Base-by-base conservation (phyloP, 805 yeast genomes). In the Kurtzmaniella cleridarum region DNA sequence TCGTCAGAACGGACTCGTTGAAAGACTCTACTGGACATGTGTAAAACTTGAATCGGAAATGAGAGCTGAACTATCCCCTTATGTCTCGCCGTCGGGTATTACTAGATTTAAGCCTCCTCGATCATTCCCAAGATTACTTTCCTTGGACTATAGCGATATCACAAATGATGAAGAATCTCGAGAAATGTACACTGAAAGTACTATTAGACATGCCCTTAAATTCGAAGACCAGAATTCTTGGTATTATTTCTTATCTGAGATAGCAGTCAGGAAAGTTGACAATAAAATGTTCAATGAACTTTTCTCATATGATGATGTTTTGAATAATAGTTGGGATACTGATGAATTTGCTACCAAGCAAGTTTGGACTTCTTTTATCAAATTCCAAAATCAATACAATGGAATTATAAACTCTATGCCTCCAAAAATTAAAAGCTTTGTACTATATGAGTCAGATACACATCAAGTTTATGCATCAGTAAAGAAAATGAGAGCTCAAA, bases 191-290 rank as follows among this genome's bases (percentile, higher is more conserved):
- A 46, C 54, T 35, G 57, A 55, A 11, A 51, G 51, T 12, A 49
- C 60, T 26, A 32, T 57, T 1, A 48, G 41, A 26, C 37, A 60
- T 18, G 64, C 68, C 2, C 39, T 47, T 5, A 47, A 44, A 23
- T 51, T 42, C 29, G 60, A 58, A 32, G 59, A 52, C 33, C 47
- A 49, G 35, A 57, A 59, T 41, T 51, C 65, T 16, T 66, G 71
- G 72, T 63, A 62, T 45, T 65, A 44, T 35, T 66, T 58, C 41
- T 46, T 65, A 31, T 65, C 69, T 0, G 72, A 66, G 41, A 53
- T 62, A 5, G 72, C 72, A 0, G 60, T 63, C 14, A 46, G 71
- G 23, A 64, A 65, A 46, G 54, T 64, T 14, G 72, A 65, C 41
- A 66, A 66, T 46, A 50, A 44, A 20, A 47, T 66, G 51, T 60